Evolutionary conservation across 225 moss, liverwort and hornwort genomes (phyloP).

Genomic region (Thuidium tamariscinum): DNA sequence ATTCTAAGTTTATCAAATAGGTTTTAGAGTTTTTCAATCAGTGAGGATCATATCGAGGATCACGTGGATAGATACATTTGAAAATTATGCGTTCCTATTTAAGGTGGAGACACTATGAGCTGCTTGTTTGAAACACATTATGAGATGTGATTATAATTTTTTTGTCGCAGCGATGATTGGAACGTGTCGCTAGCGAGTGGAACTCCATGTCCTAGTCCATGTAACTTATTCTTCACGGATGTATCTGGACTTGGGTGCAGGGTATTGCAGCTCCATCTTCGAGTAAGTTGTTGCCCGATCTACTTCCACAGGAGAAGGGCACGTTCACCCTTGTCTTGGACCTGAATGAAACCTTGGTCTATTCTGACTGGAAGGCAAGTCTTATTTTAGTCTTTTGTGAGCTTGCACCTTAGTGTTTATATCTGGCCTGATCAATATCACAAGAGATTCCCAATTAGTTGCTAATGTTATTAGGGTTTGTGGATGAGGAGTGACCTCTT

Average conservation of each 20-base stretch:
- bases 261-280: slow-evolving; percentile 97
- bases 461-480: neutral
- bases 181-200: neutral
- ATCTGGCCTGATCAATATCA: neutral
- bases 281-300: slow-evolving; percentile 86
- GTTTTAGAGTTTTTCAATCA: neutral
- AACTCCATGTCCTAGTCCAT: neutral
- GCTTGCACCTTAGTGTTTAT: neutral
- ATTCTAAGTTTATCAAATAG: neutral
- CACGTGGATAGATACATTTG: neutral
- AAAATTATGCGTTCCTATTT: neutral
- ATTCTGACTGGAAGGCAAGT: slow-evolving; percentile 93
- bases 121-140: neutral
- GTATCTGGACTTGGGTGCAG: slow-evolving; percentile 28
- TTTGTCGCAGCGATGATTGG: neutral
- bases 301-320: slow-evolving; percentile 82
- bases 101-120: neutral
- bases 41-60: neutral
- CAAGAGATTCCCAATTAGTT: neutral
- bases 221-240: neutral
- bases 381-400: neutral
- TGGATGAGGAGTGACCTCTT: neutral
- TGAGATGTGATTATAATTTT: neutral
- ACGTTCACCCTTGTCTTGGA: slow-evolving; percentile 91
- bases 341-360: slow-evolving; percentile 92